Percentiles rank a stretch among this genome's conserved stretches.
Evolutionary conservation across 2,329 filamentous ascomycete species (phyloP).

Genomic region (Exophiala viscosa): DNA sequence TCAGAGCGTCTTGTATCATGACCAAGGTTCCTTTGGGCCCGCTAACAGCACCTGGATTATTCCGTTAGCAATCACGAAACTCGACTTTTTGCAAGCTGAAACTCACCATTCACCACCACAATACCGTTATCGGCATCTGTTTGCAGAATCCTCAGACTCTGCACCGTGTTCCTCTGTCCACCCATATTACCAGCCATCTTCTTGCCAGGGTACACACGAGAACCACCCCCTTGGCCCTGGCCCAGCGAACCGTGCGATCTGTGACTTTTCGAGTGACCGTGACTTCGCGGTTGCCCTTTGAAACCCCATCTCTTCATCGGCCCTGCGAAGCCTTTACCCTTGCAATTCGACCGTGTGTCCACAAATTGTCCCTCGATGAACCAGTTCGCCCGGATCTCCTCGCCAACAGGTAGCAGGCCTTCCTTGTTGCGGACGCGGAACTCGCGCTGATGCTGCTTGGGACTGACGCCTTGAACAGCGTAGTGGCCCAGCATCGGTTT

Average conservation of each 20-base stretch:
- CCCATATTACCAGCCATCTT: conserved; percentile 98
- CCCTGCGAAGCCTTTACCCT: conserved; percentile 91
- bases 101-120: conserved; percentile 75
- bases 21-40: conserved; percentile 86
- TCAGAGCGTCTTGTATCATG: conserved; percentile 82
- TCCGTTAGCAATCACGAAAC: background rate
- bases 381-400: conserved; percentile 78
- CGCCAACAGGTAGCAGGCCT: conserved; percentile 72
- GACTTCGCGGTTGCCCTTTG: conserved; percentile 79
- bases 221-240: conserved; percentile 86
- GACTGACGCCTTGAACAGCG: conserved; percentile 72
- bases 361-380: conserved; percentile 88
- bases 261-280: conserved; percentile 95
- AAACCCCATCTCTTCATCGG: conserved; percentile 98
- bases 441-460: conserved; percentile 79
- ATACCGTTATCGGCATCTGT: conserved; percentile 83
- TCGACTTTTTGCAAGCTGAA: background rate
- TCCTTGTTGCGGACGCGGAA: conserved; percentile 74
- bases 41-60: conserved; percentile 60
- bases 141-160: conserved; percentile 86
- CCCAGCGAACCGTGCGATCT: conserved; percentile 86
- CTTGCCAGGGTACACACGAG: conserved; percentile 89
- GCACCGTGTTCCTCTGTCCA: conserved; percentile 77
- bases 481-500: conserved; percentile 84
- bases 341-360: conserved; percentile 72